Percentiles rank a stretch among this genome's conserved stretches.
phyloP scores from a whole-genome alignment of 352 stramenopile species.

The Phytophthora tubulina region DNA sequence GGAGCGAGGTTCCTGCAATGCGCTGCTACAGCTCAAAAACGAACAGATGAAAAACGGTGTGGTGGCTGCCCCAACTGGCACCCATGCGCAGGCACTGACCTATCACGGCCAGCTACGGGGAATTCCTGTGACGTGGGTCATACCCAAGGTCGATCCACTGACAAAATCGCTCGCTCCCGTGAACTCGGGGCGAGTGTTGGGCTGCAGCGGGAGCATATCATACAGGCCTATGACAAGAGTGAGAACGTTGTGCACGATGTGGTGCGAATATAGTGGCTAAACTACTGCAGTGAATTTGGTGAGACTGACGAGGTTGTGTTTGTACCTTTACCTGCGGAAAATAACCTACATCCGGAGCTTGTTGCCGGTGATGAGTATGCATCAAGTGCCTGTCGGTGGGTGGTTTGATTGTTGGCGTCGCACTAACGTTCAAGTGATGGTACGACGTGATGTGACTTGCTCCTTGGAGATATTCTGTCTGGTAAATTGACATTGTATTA shows the following conservation, averaged over 20 bases:
- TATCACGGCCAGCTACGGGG: conserved; percentile 96
- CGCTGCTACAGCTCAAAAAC: conserved; percentile 89
- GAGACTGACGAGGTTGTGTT: conserved; percentile 10
- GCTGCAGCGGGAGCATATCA: conserved; percentile 96
- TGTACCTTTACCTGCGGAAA: conserved; percentile 47
- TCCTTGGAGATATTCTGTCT: conserved; percentile 16
- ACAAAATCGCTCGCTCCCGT: conserved; percentile 92
- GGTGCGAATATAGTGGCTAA: conserved; percentile 33
- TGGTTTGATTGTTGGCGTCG: conserved; percentile 94
- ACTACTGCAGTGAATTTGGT: neutral
- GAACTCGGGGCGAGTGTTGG: conserved; percentile 96
- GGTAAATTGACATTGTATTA: conserved; percentile 4
- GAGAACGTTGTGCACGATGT: conserved; percentile 80
- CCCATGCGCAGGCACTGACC: conserved; percentile 97
- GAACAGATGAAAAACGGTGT: conserved; percentile 89
- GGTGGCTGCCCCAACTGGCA: conserved; percentile 94
- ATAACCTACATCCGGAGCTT: conserved; percentile 96
- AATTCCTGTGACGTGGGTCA: conserved; percentile 96
- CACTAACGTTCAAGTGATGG: conserved; percentile 92
- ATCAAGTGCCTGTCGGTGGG: conserved; percentile 98
- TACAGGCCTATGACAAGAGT: conserved; percentile 92
- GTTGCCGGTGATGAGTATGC: conserved; percentile 96
- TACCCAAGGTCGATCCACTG: conserved; percentile 95
- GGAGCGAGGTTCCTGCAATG: conserved; percentile 96
- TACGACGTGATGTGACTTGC: conserved; percentile 39